These are phyloP conservation scores for Neurospora sp. DNA, from an alignment of 495 filamentous ascomycete species.

Conservation along the genomic window DNA sequence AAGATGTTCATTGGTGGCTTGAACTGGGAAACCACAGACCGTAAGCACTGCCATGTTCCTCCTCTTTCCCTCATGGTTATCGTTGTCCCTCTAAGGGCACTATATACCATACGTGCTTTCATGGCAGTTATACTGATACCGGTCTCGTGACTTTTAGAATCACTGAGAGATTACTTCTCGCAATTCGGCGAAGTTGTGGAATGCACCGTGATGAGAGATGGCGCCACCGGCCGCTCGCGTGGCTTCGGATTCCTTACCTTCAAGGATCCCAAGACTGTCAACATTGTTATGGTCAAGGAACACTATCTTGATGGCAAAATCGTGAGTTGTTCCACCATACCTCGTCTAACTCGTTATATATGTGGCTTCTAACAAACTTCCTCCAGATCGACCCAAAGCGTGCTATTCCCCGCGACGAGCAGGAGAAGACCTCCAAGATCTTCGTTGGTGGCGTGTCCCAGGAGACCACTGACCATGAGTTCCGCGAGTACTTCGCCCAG, in stretches of 20 bases:
- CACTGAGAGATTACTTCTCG: constrained; percentile 95
- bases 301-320: constrained; percentile 98
- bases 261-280: constrained; percentile 92
- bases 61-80: not conserved
- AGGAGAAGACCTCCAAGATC: constrained; percentile 95
- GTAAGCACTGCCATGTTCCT: constrained; percentile 44
- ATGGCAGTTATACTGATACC: not conserved
- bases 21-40: constrained; percentile 98
- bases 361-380: constrained; percentile 6
- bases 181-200: constrained; percentile 95
- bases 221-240: constrained; percentile 82
- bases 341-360: not conserved
- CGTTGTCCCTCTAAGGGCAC: not conserved
- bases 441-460: constrained; percentile 97
- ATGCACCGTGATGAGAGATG: constrained; percentile 97
- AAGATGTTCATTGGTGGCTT: constrained; percentile 99
- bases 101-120: not conserved
- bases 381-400: constrained; percentile 91
- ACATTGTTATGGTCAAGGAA: constrained; percentile 99
- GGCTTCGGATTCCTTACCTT: constrained; percentile 98
- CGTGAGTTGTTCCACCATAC: constrained; percentile 45
- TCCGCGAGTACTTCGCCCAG: constrained; percentile 91
- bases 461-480: constrained; percentile 90
- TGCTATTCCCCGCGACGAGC: constrained; percentile 93
- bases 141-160: constrained; percentile 49